These are phyloP conservation scores for Epichloe glyceriae DNA, from an alignment of 2,329 filamentous ascomycete genomes.

Conservation along the genomic window DNA sequence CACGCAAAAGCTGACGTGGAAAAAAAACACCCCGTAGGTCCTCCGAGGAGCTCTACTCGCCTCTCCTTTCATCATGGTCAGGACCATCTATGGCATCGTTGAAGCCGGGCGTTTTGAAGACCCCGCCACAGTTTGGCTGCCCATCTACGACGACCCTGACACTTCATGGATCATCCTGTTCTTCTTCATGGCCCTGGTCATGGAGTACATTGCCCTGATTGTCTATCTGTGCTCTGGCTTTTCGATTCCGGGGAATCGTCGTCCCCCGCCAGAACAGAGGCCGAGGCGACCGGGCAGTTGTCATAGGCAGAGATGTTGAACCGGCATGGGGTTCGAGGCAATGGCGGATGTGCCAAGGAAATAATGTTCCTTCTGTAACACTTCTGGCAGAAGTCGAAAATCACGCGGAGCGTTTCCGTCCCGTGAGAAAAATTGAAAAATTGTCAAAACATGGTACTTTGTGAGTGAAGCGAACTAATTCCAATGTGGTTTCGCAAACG, in stretches of 20 bases:
- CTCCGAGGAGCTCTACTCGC: constrained; percentile 10
- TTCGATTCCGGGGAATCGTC: constrained; percentile 6
- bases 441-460: no score
- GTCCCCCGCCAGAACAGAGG: not conserved
- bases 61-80: constrained; percentile 11
- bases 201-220: constrained; percentile 9
- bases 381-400: no score
- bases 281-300: not conserved
- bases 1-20: not conserved
- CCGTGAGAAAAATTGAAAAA: no score
- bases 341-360: no score
- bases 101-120: constrained; percentile 7
- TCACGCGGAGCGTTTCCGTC: no score
- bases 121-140: constrained; percentile 8
- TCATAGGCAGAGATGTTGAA: not conserved
- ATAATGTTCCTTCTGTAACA: no score
- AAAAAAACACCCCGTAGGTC: constrained; percentile 1
- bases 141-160: constrained; percentile 6
- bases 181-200: constrained; percentile 8
- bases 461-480: no score
- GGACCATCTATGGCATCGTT: constrained; percentile 12
- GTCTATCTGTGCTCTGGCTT: constrained; percentile 9
- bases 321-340: no score
- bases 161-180: constrained; percentile 5
- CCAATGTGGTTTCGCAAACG: no score